Conservation (phyloP, 495 filamentous ascomycete species). For the Daldinia bambusicola region DNA sequence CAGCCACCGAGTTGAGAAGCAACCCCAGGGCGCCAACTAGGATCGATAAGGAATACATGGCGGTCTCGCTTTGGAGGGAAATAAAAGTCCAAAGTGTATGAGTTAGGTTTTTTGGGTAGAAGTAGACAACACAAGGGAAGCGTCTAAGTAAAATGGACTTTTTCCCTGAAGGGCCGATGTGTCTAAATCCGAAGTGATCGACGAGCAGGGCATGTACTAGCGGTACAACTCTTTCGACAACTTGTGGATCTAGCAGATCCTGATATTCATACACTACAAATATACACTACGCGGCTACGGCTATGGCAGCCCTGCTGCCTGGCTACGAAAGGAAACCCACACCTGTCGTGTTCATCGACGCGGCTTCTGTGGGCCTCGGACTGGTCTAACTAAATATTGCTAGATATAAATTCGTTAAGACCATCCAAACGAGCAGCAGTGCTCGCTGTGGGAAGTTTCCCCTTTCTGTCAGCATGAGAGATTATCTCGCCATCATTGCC, state of each 20-base stretch:
- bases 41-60: conserved; percentile 25
- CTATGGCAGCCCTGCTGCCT: neutral
- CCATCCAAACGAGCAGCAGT: conserved; percentile 7
- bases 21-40: conserved; percentile 21
- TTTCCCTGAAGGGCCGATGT: conserved; percentile 19
- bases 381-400: neutral
- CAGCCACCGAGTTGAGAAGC: conserved; percentile 23
- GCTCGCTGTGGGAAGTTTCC: conserved; percentile 1
- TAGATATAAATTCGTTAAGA: conserved; percentile 21
- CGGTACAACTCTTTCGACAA: conserved; percentile 10
- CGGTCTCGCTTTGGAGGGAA: conserved; percentile 7
- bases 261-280: conserved; percentile 1
- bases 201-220: conserved; percentile 5
- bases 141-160: conserved; percentile 18
- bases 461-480: neutral
- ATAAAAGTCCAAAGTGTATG: neutral
- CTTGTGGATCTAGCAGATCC: conserved; percentile 24
- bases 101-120: neutral
- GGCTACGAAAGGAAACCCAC: neutral
- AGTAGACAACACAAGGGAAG: conserved; percentile 14
- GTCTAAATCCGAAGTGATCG: conserved; percentile 18
- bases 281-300: neutral
- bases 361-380: conserved; percentile 13
- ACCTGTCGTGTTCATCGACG: conserved; percentile 10
- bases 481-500: neutral